These are phyloP conservation scores for Leptographium flavum DNA, from an alignment of 2,329 filamentous ascomycete species.

Conservation along the genomic window DNA sequence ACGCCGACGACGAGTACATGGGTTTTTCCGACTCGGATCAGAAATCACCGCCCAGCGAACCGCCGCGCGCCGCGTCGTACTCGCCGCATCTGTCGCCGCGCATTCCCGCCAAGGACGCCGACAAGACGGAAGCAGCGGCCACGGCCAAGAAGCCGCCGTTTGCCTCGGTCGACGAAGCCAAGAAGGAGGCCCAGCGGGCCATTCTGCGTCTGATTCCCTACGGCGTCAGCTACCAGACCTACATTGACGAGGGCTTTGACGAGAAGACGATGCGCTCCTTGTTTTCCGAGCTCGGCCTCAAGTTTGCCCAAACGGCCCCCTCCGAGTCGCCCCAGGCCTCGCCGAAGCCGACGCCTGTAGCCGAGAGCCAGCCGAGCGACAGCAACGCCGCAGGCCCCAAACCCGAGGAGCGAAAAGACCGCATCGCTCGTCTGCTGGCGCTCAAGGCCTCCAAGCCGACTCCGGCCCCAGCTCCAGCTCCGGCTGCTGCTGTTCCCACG, in stretches of 20 bases:
- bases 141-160: slow-evolving; percentile 8
- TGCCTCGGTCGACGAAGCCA: slow-evolving; percentile 25
- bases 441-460: slow-evolving; percentile 25
- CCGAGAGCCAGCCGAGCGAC: background rate
- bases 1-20: slow-evolving; percentile 10
- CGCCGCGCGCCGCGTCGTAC: slow-evolving; percentile 6
- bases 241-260: slow-evolving; percentile 61
- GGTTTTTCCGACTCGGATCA: slow-evolving; percentile 7
- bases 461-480: background rate
- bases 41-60: background rate
- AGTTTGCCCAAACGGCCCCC: slow-evolving; percentile 17
- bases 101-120: no score
- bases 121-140: background rate
- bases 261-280: slow-evolving; percentile 44
- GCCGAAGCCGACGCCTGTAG: background rate
- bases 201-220: slow-evolving; percentile 49
- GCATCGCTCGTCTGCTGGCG: slow-evolving; percentile 63
- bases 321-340: background rate
- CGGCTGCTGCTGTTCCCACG: background rate
- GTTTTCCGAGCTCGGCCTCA: slow-evolving; percentile 55
- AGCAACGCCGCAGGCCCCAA: background rate
- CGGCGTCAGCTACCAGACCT: slow-evolving; percentile 59
- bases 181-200: slow-evolving; percentile 49
- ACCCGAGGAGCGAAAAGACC: slow-evolving; percentile 55
- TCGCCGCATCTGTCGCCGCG: slow-evolving; percentile 8